phyloP scores from a whole-genome alignment of 1,139 yeast genomes.

The Debaryomyces fabryi region DNA sequence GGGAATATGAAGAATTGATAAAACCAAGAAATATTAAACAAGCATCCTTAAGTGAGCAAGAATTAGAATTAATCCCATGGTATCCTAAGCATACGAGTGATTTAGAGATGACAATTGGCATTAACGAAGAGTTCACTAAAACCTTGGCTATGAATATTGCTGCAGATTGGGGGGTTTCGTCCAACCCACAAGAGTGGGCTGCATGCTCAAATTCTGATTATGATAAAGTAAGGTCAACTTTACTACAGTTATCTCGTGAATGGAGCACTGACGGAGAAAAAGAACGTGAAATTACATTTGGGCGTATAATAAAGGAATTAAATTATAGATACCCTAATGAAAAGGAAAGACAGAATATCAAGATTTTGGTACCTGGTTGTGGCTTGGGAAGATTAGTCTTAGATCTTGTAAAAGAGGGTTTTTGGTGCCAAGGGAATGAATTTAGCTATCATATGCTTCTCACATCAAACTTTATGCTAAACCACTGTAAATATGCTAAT shows the following conservation, averaged over 20 bases:
- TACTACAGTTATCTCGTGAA: constrained; percentile 71
- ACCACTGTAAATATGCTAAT: constrained; percentile 47
- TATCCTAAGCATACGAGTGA: constrained; percentile 47
- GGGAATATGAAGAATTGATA: constrained; percentile 39
- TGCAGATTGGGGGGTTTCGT: constrained; percentile 54
- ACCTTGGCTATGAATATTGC: constrained; percentile 52
- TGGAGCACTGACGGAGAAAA: constrained; percentile 67
- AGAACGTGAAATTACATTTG: constrained; percentile 56
- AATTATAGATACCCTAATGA: constrained; percentile 44
- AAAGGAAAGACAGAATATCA: constrained; percentile 38
- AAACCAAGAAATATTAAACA: constrained; percentile 37
- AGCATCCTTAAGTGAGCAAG: constrained; percentile 38
- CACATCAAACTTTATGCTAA: constrained; percentile 65
- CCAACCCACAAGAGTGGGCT: constrained; percentile 48
- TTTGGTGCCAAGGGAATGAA: constrained; percentile 83
- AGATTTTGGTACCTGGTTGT: constrained; percentile 77
- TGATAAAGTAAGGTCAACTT: constrained; percentile 62
- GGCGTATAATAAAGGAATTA: constrained; percentile 49
- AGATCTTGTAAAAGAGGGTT: constrained; percentile 70
- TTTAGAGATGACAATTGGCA: constrained; percentile 48
- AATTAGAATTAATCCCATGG: constrained; percentile 54
- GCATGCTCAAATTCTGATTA: constrained; percentile 47
- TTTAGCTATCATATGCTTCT: constrained; percentile 80
- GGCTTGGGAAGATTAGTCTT: constrained; percentile 81
- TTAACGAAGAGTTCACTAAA: constrained; percentile 52